A percentile compares a stretch with the other conserved stretches of the same genome.
Evolutionary conservation across 305 asterid genomes (phyloP).

Genomic region (Ajuga reptans): DNA sequence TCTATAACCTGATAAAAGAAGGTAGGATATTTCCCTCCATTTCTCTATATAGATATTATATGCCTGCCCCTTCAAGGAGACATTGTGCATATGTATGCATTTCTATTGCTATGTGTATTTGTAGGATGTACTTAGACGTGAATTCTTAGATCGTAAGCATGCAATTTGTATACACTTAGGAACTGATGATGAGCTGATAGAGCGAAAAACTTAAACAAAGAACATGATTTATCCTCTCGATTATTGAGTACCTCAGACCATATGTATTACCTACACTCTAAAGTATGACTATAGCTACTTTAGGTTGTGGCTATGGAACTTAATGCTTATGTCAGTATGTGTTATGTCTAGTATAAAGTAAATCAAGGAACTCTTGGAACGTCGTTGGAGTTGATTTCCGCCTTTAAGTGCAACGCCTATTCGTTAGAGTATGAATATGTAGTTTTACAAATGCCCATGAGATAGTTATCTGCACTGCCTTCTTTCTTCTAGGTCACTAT

Average conservation of each 20-base stretch:
- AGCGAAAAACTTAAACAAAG: neutral
- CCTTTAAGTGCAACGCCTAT: neutral
- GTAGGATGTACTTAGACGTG: neutral
- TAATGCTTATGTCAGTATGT: neutral
- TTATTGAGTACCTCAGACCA: neutral
- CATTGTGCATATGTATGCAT: neutral
- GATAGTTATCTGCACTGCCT: neutral
- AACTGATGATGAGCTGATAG: neutral
- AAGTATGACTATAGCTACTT: neutral
- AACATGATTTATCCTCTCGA: neutral
- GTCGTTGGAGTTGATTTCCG: neutral
- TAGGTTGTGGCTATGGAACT: neutral
- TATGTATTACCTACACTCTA: neutral
- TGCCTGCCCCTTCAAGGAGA: neutral
- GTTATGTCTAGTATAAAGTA: neutral
- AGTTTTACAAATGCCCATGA: neutral
- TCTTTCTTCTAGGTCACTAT: neutral
- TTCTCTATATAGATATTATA: neutral
- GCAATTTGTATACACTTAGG: neutral
- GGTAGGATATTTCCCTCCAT: slow-evolving; percentile 34
- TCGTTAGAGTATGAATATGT: neutral
- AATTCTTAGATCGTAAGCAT: neutral
- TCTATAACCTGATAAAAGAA: slow-evolving; percentile 45
- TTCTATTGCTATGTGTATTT: neutral
- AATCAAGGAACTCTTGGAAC: neutral